These are phyloP conservation scores for Bipolaris oryzae DNA, from an alignment of 2,329 filamentous ascomycete species.

Conservation along the genomic window DNA sequence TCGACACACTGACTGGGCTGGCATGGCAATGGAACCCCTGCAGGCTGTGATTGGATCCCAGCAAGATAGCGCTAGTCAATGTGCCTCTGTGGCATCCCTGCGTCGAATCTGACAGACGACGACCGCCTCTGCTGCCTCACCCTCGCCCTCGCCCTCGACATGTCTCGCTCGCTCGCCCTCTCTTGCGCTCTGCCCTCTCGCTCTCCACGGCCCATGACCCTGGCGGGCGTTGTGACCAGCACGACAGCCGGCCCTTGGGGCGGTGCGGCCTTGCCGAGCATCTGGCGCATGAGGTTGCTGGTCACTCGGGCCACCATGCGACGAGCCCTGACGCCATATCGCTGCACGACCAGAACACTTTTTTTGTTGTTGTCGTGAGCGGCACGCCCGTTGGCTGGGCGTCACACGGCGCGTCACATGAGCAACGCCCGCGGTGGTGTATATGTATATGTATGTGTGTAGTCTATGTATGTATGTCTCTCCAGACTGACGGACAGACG, in stretches of 20 bases:
- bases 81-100: conserved; percentile 18
- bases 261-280: conserved; percentile 31
- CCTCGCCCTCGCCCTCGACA: neutral
- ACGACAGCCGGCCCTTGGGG: conserved; percentile 12
- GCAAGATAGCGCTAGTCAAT: conserved; percentile 16
- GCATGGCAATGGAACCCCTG: conserved; percentile 15
- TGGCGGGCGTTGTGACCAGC: neutral
- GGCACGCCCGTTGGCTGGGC: neutral
- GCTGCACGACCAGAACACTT: conserved; percentile 23
- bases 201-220: neutral
- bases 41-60: conserved; percentile 22
- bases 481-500: no score
- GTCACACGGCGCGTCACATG: conserved; percentile 27
- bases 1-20: conserved; percentile 6
- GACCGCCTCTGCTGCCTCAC: conserved; percentile 1
- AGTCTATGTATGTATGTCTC: no score
- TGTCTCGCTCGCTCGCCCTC: no score
- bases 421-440: conserved; percentile 7
- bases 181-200: no score
- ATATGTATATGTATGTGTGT: conserved; percentile 16
- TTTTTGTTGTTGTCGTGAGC: neutral
- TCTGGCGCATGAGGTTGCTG: conserved; percentile 26
- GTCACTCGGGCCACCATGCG: conserved; percentile 35
- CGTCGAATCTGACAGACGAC: conserved; percentile 19
- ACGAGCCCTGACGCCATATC: conserved; percentile 33